Evolutionary conservation across 139 green algal species (phyloP), one percentile per base, ranked within the genome.

Genomic region (Gonium pectorale): DNA sequence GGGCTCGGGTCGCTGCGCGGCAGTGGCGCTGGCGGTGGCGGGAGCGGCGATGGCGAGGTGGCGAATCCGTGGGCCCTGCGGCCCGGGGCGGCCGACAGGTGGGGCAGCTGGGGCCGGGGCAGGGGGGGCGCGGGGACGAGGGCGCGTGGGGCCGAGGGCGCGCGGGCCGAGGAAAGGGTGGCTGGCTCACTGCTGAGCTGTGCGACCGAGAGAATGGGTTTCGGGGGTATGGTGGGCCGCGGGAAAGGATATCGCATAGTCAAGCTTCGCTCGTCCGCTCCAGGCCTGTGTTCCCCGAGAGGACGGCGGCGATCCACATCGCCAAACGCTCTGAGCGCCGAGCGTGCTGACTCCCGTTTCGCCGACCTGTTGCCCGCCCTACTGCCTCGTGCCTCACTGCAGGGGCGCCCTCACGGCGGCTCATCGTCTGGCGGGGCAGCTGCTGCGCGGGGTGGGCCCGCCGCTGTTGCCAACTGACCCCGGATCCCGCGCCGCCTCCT

Each of bases 391-490:
- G n/a, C n/a, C n/a, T n/a, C n/a, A n/a, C n/a, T 63, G 19, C 54
- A 63, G 54, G 54, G 6, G 17, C 22, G 35, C 35, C 52, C 52
- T 80, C 24, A 15, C 15, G 31, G 22, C 51, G 9, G 52, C 72
- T 7, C 72, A 80, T 27, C 51, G 72, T 22, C 52, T 54, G 49
- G 35, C 52, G n/a, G 26, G 19, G 29, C 72, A 26, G 27, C 52
- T 80, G 72, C 41, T 67, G 72, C 51, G 72, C 21, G 72, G 72
- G 7, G 72, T 80, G 72, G 72, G 72, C 24, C 72, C 72, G 49
- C 51, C 27, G 54, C 49, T 67, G 51, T 5, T 52, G 33, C 35
- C 44, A 31, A n/a, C 33, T 17, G 8, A 33, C 4, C 62, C 8
- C 17, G 17, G 27, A n/a, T 69, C 21, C 64, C 21, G 4, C 3